phyloP scores from a whole-genome alignment of 2,329 filamentous ascomycete species.

The Neofusicoccum kwambonambiense region DNA sequence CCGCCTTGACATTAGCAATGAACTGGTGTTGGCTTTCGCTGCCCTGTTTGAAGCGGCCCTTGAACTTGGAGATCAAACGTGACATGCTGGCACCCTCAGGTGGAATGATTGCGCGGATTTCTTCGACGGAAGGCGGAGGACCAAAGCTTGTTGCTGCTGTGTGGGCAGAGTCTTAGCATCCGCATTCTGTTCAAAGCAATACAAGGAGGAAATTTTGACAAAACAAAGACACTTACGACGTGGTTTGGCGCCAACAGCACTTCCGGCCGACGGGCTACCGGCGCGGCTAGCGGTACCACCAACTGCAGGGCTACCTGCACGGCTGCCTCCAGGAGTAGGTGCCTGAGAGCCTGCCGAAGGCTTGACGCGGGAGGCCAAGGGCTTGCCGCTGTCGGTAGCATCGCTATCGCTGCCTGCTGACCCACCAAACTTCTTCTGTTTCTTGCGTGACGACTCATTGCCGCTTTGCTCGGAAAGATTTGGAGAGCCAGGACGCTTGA shows the following conservation, averaged over 20 bases:
- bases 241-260: constrained; percentile 18
- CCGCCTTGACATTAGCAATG: constrained; percentile 14
- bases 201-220: background rate
- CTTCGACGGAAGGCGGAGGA: constrained; percentile 42
- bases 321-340: constrained; percentile 61
- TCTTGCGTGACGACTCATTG: constrained; percentile 82
- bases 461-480: constrained; percentile 88
- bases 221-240: constrained; percentile 5
- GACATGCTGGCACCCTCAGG: constrained; percentile 44
- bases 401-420: constrained; percentile 13
- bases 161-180: background rate
- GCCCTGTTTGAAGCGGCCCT: constrained; percentile 31
- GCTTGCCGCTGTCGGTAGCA: constrained; percentile 21
- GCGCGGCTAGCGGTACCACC: constrained; percentile 32
- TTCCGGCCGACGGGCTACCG: constrained; percentile 27
- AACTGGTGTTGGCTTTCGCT: constrained; percentile 4
- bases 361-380: constrained; percentile 57
- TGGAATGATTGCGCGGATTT: constrained; percentile 47
- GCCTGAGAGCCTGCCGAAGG: constrained; percentile 41
- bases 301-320: constrained; percentile 40
- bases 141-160: constrained; percentile 11
- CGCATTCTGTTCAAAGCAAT: background rate
- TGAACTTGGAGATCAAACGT: constrained; percentile 43
- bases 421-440: constrained; percentile 48
- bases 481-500: constrained; percentile 84